Evolutionary conservation across 352 stramenopile species (phyloP).

Genomic region (Phytophthora hybrid): DNA sequence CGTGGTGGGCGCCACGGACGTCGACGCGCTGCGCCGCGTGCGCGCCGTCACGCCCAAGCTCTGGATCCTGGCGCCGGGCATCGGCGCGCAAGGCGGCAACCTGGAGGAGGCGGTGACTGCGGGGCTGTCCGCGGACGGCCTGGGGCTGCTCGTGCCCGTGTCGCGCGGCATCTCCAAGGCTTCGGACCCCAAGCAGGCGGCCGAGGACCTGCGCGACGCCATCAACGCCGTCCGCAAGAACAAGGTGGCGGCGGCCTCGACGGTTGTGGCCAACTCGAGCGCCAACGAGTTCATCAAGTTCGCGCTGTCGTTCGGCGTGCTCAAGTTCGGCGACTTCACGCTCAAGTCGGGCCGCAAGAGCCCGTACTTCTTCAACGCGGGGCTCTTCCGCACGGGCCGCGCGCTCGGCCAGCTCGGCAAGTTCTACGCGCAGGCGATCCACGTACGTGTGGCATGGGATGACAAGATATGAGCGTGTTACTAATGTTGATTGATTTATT

Average conservation of each 20-base stretch:
- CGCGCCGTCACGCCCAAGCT: constrained; percentile 87
- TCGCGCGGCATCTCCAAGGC: constrained; percentile 97
- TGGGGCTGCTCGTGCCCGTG: constrained; percentile 96
- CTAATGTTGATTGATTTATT: constrained; percentile 12
- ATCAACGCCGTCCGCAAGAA: constrained; percentile 93
- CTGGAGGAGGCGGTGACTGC: constrained; percentile 90
- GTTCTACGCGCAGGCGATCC: constrained; percentile 96
- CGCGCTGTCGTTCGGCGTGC: constrained; percentile 93
- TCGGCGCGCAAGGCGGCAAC: constrained; percentile 94
- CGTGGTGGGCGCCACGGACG: constrained; percentile 98
- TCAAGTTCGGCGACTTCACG: constrained; percentile 98
- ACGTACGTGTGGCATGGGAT: constrained; percentile 48
- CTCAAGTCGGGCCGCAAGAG: constrained; percentile 98
- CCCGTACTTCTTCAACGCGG: constrained; percentile 99
- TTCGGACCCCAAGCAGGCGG: constrained; percentile 88
- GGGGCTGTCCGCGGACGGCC: constrained; percentile 85
- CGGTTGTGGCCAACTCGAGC: constrained; percentile 33
- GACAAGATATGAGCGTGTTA: neutral
- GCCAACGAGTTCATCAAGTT: constrained; percentile 98
- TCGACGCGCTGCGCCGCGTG: constrained; percentile 90
- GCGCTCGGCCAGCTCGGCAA: constrained; percentile 93
- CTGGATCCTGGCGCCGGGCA: constrained; percentile 98
- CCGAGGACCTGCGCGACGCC: constrained; percentile 90
- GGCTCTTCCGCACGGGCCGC: constrained; percentile 95
- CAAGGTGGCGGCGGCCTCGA: constrained; percentile 45